Conservation (phyloP, 495 filamentous ascomycete genomes). For the Talaromyces stipitatus region DNA sequence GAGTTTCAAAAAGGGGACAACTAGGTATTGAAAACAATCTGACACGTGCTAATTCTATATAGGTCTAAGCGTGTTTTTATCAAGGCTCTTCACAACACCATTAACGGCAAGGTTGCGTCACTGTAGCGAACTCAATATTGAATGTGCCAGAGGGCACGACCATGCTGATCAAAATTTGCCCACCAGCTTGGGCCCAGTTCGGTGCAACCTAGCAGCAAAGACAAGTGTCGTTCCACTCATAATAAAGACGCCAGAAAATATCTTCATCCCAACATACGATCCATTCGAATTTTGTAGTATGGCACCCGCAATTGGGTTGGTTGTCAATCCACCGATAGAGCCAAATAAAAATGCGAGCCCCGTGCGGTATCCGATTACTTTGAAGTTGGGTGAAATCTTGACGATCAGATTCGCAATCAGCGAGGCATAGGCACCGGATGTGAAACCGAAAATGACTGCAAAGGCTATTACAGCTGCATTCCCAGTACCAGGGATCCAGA, state of each 20-base stretch:
- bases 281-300: slow-evolving; percentile 13
- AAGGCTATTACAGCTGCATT: slow-evolving; percentile 20
- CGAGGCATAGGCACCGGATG: slow-evolving; percentile 23
- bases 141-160: neutral
- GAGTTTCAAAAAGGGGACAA: too few species aligned
- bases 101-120: neutral
- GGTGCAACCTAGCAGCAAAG: neutral
- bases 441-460: slow-evolving; percentile 22
- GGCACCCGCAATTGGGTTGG: slow-evolving; percentile 57
- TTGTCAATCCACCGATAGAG: slow-evolving; percentile 37
- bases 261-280: slow-evolving; percentile 14
- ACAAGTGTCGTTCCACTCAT: slow-evolving; percentile 35
- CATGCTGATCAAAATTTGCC: neutral
- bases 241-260: slow-evolving; percentile 18
- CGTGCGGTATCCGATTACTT: slow-evolving; percentile 18
- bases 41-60: neutral
- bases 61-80: neutral
- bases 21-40: neutral
- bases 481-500: slow-evolving; percentile 21
- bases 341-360: slow-evolving; percentile 15
- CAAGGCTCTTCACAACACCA: neutral
- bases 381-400: slow-evolving; percentile 17
- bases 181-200: neutral
- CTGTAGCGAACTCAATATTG: neutral
- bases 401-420: slow-evolving; percentile 17